A percentile compares a stretch with the other conserved stretches of the same genome.
Conservation (phyloP, 192 early-diverging fungal species). For the Linnemannia exigua region DNA sequence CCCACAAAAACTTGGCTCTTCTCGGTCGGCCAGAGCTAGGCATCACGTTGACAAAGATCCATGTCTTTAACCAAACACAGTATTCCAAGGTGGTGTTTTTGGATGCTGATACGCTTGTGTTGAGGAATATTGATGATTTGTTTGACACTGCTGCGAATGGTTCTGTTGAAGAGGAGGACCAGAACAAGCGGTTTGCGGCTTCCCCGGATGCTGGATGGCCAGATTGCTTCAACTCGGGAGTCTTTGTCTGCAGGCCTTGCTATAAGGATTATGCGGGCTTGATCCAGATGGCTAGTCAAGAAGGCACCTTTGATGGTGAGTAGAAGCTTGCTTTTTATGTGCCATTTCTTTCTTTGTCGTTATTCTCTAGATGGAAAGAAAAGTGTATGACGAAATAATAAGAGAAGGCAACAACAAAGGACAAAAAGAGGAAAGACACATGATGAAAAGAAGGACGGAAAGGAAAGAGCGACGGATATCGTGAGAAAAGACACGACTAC, state of each 20-base stretch:
- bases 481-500: too few species aligned
- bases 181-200: conserved; percentile 79
- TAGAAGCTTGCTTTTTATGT: neutral
- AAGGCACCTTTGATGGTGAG: conserved; percentile 91
- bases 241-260: conserved; percentile 82
- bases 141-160: conserved; percentile 71
- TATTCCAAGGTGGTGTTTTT: conserved; percentile 83
- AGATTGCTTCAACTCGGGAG: conserved; percentile 97
- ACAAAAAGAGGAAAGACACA: too few species aligned
- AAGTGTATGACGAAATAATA: too few species aligned
- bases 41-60: conserved; percentile 92
- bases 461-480: too few species aligned
- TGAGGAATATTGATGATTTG: conserved; percentile 84
- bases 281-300: conserved; percentile 61
- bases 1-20: conserved; percentile 71
- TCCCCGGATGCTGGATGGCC: conserved; percentile 97
- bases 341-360: neutral
- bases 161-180: conserved; percentile 39
- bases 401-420: too few species aligned
- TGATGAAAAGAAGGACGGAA: too few species aligned
- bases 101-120: conserved; percentile 94
- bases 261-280: conserved; percentile 65
- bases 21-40: conserved; percentile 94
- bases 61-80: conserved; percentile 83
- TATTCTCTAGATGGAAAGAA: too few species aligned